Percentiles rank a stretch among this genome's conserved stretches.
Conservation (phyloP, 2,329 filamentous ascomycete species). For the Penicillium concentricum region DNA sequence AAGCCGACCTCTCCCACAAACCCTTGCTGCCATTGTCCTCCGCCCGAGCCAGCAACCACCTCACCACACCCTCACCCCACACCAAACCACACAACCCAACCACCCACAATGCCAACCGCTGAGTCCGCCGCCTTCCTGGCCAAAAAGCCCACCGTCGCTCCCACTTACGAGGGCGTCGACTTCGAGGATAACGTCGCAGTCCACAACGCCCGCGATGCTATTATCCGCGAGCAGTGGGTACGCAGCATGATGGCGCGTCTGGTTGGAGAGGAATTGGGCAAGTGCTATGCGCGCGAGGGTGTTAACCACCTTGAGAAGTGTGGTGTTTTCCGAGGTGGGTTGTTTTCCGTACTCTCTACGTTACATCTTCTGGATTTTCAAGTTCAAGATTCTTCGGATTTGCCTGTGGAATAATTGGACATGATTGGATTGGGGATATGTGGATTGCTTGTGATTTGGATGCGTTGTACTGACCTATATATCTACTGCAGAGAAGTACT, state of each 20-base stretch:
- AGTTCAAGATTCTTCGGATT: neutral
- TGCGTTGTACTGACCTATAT: neutral
- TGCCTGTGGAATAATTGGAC: neutral
- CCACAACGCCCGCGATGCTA: constrained; percentile 63
- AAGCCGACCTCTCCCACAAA: constrained; percentile 4
- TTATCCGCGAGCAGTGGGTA: constrained; percentile 68
- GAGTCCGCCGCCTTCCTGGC: constrained; percentile 64
- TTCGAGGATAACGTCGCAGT: constrained; percentile 64
- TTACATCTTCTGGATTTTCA: neutral
- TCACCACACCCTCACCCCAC: neutral
- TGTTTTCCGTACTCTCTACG: neutral
- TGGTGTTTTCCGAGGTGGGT: constrained; percentile 62
- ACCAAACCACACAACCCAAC: neutral
- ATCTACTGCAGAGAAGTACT: constrained; percentile 58
- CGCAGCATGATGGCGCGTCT: constrained; percentile 67
- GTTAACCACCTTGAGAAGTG: constrained; percentile 69
- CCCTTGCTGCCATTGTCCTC: constrained; percentile 4
- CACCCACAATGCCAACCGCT: constrained; percentile 59
- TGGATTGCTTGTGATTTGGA: neutral
- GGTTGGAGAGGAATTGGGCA: constrained; percentile 65
- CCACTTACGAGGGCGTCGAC: constrained; percentile 66
- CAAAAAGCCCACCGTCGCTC: constrained; percentile 64
- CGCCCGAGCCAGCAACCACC: neutral
- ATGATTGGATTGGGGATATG: neutral
- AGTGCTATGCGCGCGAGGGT: constrained; percentile 65